These are phyloP conservation scores for Aspergillus affinis DNA, from an alignment of 495 filamentous ascomycete species.

Conservation along the genomic window DNA sequence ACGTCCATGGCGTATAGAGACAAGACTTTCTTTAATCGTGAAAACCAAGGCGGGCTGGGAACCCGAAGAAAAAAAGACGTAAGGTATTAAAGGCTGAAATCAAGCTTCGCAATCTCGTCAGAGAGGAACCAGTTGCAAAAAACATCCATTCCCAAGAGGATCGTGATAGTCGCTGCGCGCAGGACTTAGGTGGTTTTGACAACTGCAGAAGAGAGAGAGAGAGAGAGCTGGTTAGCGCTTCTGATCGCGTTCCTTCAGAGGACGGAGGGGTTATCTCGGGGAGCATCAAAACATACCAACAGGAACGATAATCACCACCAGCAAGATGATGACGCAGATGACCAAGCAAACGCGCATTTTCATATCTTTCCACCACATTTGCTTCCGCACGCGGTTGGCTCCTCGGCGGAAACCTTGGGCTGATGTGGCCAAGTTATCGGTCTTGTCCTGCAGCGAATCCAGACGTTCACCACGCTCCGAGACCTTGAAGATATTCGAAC, in stretches of 20 bases:
- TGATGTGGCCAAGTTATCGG: conserved; percentile 84
- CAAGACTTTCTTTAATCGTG: conserved; percentile 40
- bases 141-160: conserved; percentile 32
- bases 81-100: conserved; percentile 48
- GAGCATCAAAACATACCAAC: conserved; percentile 57
- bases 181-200: conserved; percentile 34
- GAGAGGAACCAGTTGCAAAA: conserved; percentile 32
- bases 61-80: conserved; percentile 41
- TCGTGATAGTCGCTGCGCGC: conserved; percentile 28
- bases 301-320: conserved; percentile 90
- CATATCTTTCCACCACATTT: conserved; percentile 98
- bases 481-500: conserved; percentile 91
- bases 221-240: conserved; percentile 19
- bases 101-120: conserved; percentile 34
- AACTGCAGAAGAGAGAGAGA: conserved; percentile 20
- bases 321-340: conserved; percentile 79
- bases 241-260: conserved; percentile 1
- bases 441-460: conserved; percentile 91
- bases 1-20: conserved; percentile 33
- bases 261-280: background rate
- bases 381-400: conserved; percentile 91
- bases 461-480: conserved; percentile 88
- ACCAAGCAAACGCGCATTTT: conserved; percentile 98
- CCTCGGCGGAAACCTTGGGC: conserved; percentile 93
- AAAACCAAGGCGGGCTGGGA: conserved; percentile 34